Conservation (phyloP, 768 basidiomycete species). For the Collybia nuda region DNA sequence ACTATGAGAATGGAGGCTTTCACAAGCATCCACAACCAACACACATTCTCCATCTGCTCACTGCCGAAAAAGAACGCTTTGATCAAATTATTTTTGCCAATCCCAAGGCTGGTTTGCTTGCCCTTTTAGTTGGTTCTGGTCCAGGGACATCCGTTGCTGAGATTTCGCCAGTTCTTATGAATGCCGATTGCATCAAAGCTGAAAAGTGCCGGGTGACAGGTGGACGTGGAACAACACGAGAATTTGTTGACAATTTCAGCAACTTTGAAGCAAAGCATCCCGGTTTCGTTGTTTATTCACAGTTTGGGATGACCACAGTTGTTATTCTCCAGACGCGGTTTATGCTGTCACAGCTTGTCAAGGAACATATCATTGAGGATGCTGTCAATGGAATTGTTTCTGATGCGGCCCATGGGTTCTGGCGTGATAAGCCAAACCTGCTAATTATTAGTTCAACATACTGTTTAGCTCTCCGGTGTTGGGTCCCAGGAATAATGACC, state of each 20-base stretch:
- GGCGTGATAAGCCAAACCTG: neutral
- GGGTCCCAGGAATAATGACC: too few species aligned
- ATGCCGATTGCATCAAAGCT: constrained; percentile 7
- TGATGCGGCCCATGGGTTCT: neutral
- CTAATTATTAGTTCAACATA: neutral
- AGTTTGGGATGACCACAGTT: constrained; percentile 18
- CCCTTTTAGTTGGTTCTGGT: constrained; percentile 13
- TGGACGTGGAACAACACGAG: constrained; percentile 7
- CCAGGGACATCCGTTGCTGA: constrained; percentile 16
- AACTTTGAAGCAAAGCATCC: constrained; percentile 13
- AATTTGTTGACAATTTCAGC: constrained; percentile 12
- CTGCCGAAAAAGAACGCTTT: neutral
- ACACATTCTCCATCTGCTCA: constrained; percentile 6
- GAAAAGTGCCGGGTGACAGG: constrained; percentile 6
- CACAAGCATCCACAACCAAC: constrained; percentile 3
- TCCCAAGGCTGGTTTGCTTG: constrained; percentile 10
- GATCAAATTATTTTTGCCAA: constrained; percentile 1
- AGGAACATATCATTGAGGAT: constrained; percentile 7
- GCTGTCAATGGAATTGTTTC: neutral
- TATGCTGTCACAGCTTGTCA: constrained; percentile 27
- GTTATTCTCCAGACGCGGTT: constrained; percentile 25
- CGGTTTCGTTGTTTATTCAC: constrained; percentile 16
- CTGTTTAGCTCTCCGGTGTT: neutral
- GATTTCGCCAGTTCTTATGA: constrained; percentile 12
- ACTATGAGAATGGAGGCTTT: neutral